Evolutionary conservation across 2,329 filamentous ascomycete species (phyloP), one percentile per base, ranked within the genome.

Genomic region (Phialophora chinensis): DNA sequence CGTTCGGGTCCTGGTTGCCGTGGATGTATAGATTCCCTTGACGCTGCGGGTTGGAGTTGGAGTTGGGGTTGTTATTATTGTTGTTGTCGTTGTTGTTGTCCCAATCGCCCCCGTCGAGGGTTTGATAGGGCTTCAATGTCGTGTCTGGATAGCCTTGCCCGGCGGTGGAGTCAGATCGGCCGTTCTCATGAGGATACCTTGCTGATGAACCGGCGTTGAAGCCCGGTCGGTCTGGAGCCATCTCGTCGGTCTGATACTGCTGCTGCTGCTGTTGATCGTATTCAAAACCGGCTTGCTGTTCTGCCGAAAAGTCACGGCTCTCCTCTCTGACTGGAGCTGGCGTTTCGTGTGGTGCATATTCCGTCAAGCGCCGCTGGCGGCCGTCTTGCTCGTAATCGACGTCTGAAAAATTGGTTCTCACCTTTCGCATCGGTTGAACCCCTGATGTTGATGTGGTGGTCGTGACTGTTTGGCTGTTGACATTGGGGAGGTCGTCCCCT

Each of bases 391-490:
- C 62, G 44, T 72, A 73, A 49, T 73, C 64, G 62, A 72, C 38
- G 29, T 62, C 63, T 35, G 66, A 69, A 59, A 73, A 73, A 42
- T 72, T 71, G 44, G 71, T 73, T 7, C 57, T 54, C 35, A 72
- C 58, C 33, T 68, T 68, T 27, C 58, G 64, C 23, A 70, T 68
- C 8, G 67, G 70, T 55, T 44, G 56, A 31, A 44, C 23, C 6
- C 14, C 14, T 33, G 38, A 42, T 2, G 54, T 33, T 35, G 62
- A 38, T 12, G 60, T 57, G 10, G 66, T 49, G 59, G 44, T 66
- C 33, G 66, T 65, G 14, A 63, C 25, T 14, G 60, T 54, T 25
- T 69, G 55, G 61, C 47, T 66, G 52, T 69, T 66, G 14, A 65
- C 6, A 33, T 58, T 50, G 17, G 63, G 63, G n/a, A 67, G 54